A percentile compares a stretch with the other conserved stretches of the same genome.
Conservation (phyloP, 108 stramenopile genomes). For the Conticribra weissflogii region DNA sequence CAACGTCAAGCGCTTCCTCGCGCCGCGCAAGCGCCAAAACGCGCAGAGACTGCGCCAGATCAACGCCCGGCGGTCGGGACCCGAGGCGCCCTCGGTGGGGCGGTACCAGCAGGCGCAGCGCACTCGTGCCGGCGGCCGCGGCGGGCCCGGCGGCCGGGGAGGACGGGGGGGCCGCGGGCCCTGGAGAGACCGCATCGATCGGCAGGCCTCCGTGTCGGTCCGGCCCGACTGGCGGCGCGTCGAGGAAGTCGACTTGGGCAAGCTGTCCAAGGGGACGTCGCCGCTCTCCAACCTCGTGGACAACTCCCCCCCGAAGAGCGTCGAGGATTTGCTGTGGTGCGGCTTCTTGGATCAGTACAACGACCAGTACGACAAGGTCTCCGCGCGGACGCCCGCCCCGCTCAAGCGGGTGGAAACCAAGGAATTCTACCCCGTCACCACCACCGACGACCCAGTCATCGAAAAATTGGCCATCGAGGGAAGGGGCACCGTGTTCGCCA, state of each 20-base stretch:
- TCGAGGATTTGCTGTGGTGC: constrained; percentile 89
- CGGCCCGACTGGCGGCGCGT: constrained; percentile 86
- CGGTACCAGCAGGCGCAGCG: constrained; percentile 50
- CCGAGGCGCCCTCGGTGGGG: constrained; percentile 15
- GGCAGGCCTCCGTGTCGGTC: constrained; percentile 78
- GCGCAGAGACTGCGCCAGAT: constrained; percentile 66
- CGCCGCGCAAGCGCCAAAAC: constrained; percentile 59
- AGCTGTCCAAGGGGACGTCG: constrained; percentile 80
- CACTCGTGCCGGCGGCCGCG: constrained; percentile 47
- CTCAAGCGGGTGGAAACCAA: constrained; percentile 85
- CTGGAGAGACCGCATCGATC: constrained; percentile 56
- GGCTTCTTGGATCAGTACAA: constrained; percentile 95
- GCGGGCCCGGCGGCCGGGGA: constrained; percentile 58
- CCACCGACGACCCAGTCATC: constrained; percentile 97
- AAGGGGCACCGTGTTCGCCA: constrained; percentile 92
- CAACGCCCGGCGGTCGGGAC: constrained; percentile 70
- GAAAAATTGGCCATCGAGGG: constrained; percentile 94
- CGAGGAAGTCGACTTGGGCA: constrained; percentile 93
- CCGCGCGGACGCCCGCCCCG: constrained; percentile 66
- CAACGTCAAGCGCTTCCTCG: constrained; percentile 69
- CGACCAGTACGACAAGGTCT: constrained; percentile 92
- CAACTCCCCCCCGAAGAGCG: constrained; percentile 52
- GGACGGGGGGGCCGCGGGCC: constrained; percentile 49
- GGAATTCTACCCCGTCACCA: constrained; percentile 95
- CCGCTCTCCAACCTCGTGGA: constrained; percentile 25